Evolutionary conservation across 306 rosid species (phyloP), one percentile per base, ranked within the genome.

Genomic region (Lablab purpureus): DNA sequence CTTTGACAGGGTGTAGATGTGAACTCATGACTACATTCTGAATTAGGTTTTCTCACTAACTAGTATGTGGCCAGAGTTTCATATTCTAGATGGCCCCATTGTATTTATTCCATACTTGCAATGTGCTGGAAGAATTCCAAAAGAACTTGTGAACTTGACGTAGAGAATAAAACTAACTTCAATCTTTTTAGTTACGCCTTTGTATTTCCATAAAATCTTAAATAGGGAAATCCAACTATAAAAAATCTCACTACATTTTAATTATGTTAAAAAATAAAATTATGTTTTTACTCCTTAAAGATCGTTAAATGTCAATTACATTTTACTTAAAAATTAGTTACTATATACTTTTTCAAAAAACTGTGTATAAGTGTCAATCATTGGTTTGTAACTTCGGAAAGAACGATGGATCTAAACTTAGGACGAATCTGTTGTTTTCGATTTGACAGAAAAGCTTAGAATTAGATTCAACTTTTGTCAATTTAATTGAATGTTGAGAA

Each of bases 381-480:
- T 12, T 71, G 50, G 21, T 9, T 2, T 30, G 4, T 28, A 59
- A 59, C 41, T 3, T n/a, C n/a, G 3, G 2, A 62, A 30, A 62
- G 67, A 62, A 62, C 67, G 12, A 7, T 14, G 67, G 13, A 60
- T 60, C 41, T 14, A 15, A 63, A 32, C 7, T 34, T 64, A n/a
- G 43, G 70, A 64, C 18, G 50, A 69, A 69, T 7, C 3, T 28
- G 4, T 11, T 58, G 36, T 46, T 47, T 19, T 59, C 37, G 23
- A 75, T 21, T 34, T 47, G 76, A 66, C 78, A 58, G 6, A 36
- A 73, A 60, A 81, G 76, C 13, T 70, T 13, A 13, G 87, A 87
- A 84, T 56, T 56, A 37, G 84, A 84, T 87, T 84, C 89, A 73
- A 5, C 13, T 43, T 22, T 30, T 32, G 11, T 43, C 2, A 23